Percentiles rank a stretch among this genome's conserved stretches.
Evolutionary conservation across 2,329 filamentous ascomycete genomes (phyloP).

Genomic region (Karstenula rhodostoma): DNA sequence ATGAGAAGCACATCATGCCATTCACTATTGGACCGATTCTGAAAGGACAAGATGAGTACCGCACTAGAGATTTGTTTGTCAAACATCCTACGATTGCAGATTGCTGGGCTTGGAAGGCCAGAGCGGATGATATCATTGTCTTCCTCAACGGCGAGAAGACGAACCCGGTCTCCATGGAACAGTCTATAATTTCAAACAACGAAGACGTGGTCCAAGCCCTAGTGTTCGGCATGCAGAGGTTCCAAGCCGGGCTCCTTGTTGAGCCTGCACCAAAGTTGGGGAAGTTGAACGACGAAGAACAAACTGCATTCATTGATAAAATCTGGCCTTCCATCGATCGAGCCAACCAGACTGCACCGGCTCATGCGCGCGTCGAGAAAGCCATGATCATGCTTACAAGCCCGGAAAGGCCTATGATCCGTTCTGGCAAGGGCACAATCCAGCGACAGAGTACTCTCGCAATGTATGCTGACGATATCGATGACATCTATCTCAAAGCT

Average conservation of each 20-base stretch:
- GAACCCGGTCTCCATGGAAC: slow-evolving; percentile 20
- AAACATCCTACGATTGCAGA: slow-evolving; percentile 17
- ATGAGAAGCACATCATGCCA: slow-evolving; percentile 12
- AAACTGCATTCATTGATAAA: slow-evolving; percentile 46
- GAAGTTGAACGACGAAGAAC: slow-evolving; percentile 13
- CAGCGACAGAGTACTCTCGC: slow-evolving; percentile 51
- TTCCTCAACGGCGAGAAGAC: slow-evolving; percentile 23
- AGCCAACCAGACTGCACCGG: slow-evolving; percentile 52
- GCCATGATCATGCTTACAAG: slow-evolving; percentile 53
- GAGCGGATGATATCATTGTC: slow-evolving; percentile 24
- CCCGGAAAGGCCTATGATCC: slow-evolving; percentile 53
- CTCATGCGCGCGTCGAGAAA: slow-evolving; percentile 54
- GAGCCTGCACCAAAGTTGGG: slow-evolving; percentile 21
- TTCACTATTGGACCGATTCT: slow-evolving; percentile 18
- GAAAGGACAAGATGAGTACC: slow-evolving; percentile 15
- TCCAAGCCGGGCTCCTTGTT: slow-evolving; percentile 37
- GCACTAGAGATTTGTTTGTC: slow-evolving; percentile 19
- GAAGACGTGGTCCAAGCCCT: slow-evolving; percentile 26
- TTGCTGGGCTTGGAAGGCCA: slow-evolving; percentile 16
- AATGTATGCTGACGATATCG: slow-evolving; percentile 56
- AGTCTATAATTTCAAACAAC: slow-evolving; percentile 6
- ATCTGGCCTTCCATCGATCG: slow-evolving; percentile 56
- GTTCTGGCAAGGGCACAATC: slow-evolving; percentile 56
- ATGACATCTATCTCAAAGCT: slow-evolving; percentile 47
- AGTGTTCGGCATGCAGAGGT: slow-evolving; percentile 36